Evolutionary conservation across 192 early-diverging fungal species (phyloP).

Genomic region (Geranomyces michiganensis): DNA sequence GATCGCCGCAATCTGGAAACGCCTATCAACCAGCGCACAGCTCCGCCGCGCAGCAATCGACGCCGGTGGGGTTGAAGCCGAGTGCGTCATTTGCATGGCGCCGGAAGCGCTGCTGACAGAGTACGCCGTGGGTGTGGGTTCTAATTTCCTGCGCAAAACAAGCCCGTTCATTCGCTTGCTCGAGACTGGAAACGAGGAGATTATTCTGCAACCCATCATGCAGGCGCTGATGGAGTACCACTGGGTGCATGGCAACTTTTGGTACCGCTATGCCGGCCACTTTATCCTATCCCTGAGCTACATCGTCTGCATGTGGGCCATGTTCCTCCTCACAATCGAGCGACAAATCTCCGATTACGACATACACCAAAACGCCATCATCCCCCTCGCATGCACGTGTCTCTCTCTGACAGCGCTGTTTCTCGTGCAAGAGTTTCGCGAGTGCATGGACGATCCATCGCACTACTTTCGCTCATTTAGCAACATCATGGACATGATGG

Average conservation of each 20-base stretch:
- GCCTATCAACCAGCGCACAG: constrained; percentile 33
- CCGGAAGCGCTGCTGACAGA: constrained; percentile 42
- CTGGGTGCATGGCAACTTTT: constrained; percentile 46
- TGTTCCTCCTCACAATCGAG: constrained; percentile 21
- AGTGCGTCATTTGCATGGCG: constrained; percentile 45
- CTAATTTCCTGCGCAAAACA: constrained; percentile 20
- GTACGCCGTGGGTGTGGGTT: constrained; percentile 30
- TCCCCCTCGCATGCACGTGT: constrained; percentile 27
- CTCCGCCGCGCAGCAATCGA: constrained; percentile 38
- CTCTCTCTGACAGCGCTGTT: constrained; percentile 38
- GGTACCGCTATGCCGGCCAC: constrained; percentile 43
- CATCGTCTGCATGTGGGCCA: constrained; percentile 20
- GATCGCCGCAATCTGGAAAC: constrained; percentile 37
- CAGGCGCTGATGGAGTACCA: constrained; percentile 52
- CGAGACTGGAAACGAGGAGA: constrained; percentile 43
- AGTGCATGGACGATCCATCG: constrained; percentile 39
- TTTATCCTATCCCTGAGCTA: constrained; percentile 29
- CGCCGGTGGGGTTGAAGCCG: constrained; percentile 37
- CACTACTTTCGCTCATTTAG: constrained; percentile 40
- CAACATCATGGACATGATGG: constrained; percentile 42
- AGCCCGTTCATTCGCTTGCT: constrained; percentile 48
- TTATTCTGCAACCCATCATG: constrained; percentile 45
- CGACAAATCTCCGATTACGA: neutral
- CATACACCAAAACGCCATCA: neutral
- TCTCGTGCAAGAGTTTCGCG: constrained; percentile 42